phyloP scores from a whole-genome alignment of 441 rosid species.

The Raphanus hybrid region DNA sequence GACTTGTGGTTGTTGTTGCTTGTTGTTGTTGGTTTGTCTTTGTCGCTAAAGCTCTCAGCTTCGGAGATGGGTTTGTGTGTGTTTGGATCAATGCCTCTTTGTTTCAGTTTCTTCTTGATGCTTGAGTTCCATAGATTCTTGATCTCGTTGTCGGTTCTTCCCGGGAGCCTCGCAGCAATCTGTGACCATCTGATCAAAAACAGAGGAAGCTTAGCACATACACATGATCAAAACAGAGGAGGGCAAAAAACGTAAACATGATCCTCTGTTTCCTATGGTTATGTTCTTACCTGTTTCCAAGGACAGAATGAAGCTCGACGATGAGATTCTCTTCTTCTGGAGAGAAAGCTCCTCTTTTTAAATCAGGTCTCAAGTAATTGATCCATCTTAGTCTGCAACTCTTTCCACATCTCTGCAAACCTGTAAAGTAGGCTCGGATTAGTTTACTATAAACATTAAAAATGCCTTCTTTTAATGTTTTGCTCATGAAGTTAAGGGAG shows the following conservation, averaged over 20 bases:
- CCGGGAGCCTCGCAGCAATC: slow-evolving; percentile 52
- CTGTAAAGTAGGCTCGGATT: slow-evolving; percentile 41
- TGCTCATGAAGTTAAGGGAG: not conserved
- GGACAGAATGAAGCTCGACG: slow-evolving; percentile 73
- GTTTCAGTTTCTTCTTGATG: slow-evolving; percentile 50
- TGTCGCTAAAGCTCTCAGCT: slow-evolving; percentile 31
- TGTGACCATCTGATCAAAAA: slow-evolving; percentile 55
- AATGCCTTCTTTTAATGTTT: not conserved
- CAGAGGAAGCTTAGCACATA: not conserved
- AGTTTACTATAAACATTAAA: not conserved
- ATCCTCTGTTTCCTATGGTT: not conserved
- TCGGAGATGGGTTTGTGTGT: slow-evolving; percentile 63
- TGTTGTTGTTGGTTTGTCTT: not conserved
- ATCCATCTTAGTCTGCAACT: slow-evolving; percentile 93
- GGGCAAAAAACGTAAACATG: not conserved
- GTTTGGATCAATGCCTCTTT: slow-evolving; percentile 55
- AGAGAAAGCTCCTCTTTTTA: slow-evolving; percentile 87
- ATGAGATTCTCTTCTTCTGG: slow-evolving; percentile 75
- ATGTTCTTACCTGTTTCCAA: slow-evolving; percentile 69
- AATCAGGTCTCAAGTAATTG: slow-evolving; percentile 89
- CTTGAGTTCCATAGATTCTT: slow-evolving; percentile 69
- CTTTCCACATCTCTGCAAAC: slow-evolving; percentile 86
- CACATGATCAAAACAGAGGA: not conserved
- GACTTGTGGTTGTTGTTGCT: slow-evolving; percentile 2
- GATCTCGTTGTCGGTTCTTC: slow-evolving; percentile 64